Evolutionary conservation across 2,329 filamentous ascomycete genomes (phyloP).

Genomic region (Claviceps sp.): DNA sequence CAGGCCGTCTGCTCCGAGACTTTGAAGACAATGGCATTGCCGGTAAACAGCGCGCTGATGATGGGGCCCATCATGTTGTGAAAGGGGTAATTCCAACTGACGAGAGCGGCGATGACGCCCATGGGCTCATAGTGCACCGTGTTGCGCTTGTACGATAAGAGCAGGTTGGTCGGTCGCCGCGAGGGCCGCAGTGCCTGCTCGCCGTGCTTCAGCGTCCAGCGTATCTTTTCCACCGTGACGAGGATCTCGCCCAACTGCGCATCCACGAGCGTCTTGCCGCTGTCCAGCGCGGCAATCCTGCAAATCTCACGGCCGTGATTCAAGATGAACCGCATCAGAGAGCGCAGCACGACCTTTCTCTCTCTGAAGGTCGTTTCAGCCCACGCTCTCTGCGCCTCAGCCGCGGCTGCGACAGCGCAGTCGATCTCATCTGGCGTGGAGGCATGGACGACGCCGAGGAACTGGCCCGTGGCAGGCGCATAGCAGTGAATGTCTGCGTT

Average conservation of each 20-base stretch:
- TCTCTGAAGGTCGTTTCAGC: slow-evolving; percentile 62
- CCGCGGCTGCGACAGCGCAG: slow-evolving; percentile 58
- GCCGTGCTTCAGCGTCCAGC: slow-evolving; percentile 87
- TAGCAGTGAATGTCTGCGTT: slow-evolving; percentile 68
- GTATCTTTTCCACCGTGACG: slow-evolving; percentile 84
- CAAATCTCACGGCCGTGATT: slow-evolving; percentile 85
- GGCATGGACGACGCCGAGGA: slow-evolving; percentile 68
- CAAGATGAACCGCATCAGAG: slow-evolving; percentile 69
- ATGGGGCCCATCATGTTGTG: slow-evolving; percentile 90
- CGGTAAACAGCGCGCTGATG: slow-evolving; percentile 80
- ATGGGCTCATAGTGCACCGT: slow-evolving; percentile 82
- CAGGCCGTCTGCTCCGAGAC: slow-evolving; percentile 92
- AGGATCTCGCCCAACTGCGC: slow-evolving; percentile 89
- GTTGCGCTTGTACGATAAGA: slow-evolving; percentile 94
- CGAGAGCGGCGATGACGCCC: slow-evolving; percentile 81
- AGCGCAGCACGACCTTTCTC: slow-evolving; percentile 65
- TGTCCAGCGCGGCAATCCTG: slow-evolving; percentile 75
- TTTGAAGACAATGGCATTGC: slow-evolving; percentile 87
- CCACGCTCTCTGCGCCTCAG: slow-evolving; percentile 66
- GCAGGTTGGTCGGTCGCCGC: slow-evolving; percentile 68
- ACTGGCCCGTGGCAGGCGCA: slow-evolving; percentile 75
- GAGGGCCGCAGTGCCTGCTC: slow-evolving; percentile 65
- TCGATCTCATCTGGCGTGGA: slow-evolving; percentile 68
- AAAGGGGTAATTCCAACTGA: slow-evolving; percentile 96
- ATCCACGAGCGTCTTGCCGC: slow-evolving; percentile 92